phyloP scores from a whole-genome alignment of 257 asterid species.

The Ajuga chamaepitys region DNA sequence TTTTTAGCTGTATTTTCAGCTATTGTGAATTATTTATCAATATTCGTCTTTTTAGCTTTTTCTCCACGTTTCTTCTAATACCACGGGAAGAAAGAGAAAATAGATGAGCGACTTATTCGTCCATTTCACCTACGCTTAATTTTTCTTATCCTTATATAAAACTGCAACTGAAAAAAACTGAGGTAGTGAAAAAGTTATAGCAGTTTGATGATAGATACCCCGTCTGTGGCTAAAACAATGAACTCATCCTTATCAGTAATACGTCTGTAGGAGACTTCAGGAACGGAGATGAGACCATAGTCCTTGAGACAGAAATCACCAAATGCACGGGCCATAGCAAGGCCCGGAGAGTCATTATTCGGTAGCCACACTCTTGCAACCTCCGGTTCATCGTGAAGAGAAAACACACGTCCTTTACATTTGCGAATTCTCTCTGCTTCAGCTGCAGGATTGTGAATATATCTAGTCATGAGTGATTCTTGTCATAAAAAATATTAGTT shows the following conservation, averaged over 20 bases:
- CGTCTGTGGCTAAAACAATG: slow-evolving; percentile 76
- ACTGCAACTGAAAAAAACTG: no score
- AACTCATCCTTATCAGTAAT: slow-evolving; percentile 69
- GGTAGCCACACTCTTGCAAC: slow-evolving; percentile 92
- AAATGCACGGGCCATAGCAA: slow-evolving; percentile 95
- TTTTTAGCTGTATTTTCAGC: no score
- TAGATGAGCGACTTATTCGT: no score
- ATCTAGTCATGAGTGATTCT: no score
- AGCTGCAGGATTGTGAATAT: slow-evolving; percentile 30
- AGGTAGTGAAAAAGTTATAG: neutral
- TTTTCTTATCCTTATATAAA: no score
- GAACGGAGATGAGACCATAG: slow-evolving; percentile 77
- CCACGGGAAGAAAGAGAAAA: no score
- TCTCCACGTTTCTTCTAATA: no score
- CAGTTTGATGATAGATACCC: slow-evolving; percentile 33
- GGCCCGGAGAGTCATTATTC: slow-evolving; percentile 72
- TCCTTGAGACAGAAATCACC: slow-evolving; percentile 93
- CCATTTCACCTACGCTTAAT: no score
- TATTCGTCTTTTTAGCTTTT: no score
- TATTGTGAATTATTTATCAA: no score
- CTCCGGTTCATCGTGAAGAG: slow-evolving; percentile 79
- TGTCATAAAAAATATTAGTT: no score
- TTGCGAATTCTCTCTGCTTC: slow-evolving; percentile 85
- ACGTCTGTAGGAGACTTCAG: slow-evolving; percentile 64
- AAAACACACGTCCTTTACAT: slow-evolving; percentile 77